Percentiles rank a stretch among this genome's conserved stretches.
These are phyloP conservation scores for Alternaria burnsii DNA, from an alignment of 2,329 filamentous ascomycete species.

Conservation along the genomic window DNA sequence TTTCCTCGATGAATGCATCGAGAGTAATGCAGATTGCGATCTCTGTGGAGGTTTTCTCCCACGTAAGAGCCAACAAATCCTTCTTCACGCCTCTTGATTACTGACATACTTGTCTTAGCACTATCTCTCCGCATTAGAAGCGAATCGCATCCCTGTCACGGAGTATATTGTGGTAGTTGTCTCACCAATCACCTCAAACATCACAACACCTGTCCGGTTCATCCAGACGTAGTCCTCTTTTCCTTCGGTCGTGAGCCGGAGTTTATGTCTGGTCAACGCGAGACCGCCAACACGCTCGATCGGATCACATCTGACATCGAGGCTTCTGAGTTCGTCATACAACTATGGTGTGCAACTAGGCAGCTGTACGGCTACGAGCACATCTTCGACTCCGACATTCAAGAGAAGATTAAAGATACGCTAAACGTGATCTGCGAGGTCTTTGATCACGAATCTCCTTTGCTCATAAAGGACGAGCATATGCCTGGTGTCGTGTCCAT, in stretches of 20 bases:
- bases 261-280: background rate
- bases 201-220: background rate
- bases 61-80: background rate
- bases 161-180: background rate
- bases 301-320: background rate
- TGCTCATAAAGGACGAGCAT: background rate
- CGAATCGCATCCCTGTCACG: background rate
- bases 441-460: background rate
- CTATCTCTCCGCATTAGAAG: background rate
- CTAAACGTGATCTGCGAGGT: too few relatives aligned
- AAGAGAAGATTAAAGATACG: too few relatives aligned
- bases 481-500: background rate
- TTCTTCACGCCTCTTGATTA: background rate
- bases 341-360: too few relatives aligned
- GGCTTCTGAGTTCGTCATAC: too few relatives aligned
- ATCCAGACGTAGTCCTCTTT: background rate
- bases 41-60: background rate
- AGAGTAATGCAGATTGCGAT: background rate
- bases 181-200: background rate
- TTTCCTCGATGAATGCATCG: background rate
- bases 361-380: too few relatives aligned
- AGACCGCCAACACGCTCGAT: background rate
- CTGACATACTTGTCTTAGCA: background rate
- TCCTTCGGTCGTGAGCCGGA: background rate
- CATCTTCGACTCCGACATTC: too few relatives aligned